Percentiles rank a stretch among this genome's conserved stretches.
Conservation (phyloP, 805 yeast species). For the Saccharomycopsis vini region DNA sequence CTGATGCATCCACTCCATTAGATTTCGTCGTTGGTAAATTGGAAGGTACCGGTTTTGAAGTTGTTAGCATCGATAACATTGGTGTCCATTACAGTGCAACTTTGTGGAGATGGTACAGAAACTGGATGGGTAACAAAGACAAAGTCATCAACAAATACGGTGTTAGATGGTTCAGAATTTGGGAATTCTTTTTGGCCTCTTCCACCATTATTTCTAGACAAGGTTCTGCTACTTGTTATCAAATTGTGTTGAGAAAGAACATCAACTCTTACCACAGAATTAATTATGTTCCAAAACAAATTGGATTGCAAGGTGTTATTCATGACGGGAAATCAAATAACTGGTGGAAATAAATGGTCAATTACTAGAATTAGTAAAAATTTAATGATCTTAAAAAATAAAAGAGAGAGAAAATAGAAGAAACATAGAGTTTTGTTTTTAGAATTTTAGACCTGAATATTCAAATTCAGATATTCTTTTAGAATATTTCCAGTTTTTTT, state of each 20-base stretch:
- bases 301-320: constrained; percentile 57
- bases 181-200: constrained; percentile 83
- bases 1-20: constrained; percentile 91
- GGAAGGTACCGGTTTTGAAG: constrained; percentile 82
- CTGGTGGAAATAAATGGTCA: constrained; percentile 12
- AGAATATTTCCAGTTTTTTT: too few relatives aligned
- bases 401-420: too few relatives aligned
- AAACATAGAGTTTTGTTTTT: neutral
- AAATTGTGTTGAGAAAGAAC: constrained; percentile 85
- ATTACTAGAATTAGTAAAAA: neutral
- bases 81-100: constrained; percentile 93
- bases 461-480: neutral
- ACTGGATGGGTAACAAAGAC: constrained; percentile 82
- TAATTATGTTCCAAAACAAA: constrained; percentile 70
- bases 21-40: constrained; percentile 69
- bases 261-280: constrained; percentile 76
- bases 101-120: constrained; percentile 88
- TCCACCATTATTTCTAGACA: constrained; percentile 84
- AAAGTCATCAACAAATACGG: constrained; percentile 74
- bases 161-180: constrained; percentile 81
- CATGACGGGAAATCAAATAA: constrained; percentile 32
- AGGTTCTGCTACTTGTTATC: constrained; percentile 89
- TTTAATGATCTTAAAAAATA: neutral
- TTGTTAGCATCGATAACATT: constrained; percentile 73
- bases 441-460: too few relatives aligned